Conservation (phyloP, 208 protist genomes). For the Leishmania amazonensis region DNA sequence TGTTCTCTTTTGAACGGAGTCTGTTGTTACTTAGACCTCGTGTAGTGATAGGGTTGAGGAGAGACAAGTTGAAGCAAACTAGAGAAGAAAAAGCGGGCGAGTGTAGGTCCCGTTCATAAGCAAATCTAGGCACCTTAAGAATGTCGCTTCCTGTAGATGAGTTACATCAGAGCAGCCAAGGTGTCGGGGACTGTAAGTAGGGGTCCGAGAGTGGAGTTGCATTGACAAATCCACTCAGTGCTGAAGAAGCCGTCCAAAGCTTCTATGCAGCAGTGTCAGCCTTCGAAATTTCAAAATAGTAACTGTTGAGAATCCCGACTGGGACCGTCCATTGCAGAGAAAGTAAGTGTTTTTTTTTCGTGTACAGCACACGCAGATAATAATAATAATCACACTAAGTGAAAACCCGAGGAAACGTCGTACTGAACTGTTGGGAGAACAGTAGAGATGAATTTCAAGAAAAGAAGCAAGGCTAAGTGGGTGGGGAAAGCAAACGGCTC, state of each 20-base stretch:
- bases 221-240: neutral
- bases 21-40: too few species aligned
- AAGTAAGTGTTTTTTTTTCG: neutral
- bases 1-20: too few species aligned
- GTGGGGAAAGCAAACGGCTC: slow-evolving; percentile 52
- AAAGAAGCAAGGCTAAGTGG: slow-evolving; percentile 67
- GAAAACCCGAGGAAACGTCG: slow-evolving; percentile 92
- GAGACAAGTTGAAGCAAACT: too few species aligned
- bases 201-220: neutral
- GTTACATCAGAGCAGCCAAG: neutral
- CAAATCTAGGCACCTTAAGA: neutral
- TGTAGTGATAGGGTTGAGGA: too few species aligned
- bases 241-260: neutral
- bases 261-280: neutral
- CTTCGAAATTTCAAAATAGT: neutral
- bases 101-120: neutral
- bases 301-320: too few species aligned
- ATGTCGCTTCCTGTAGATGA: neutral
- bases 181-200: neutral
- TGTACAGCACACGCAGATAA: neutral
- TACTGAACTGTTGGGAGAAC: slow-evolving; percentile 98
- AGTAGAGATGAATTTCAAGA: slow-evolving; percentile 94
- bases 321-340: neutral
- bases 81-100: neutral
- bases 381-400: slow-evolving; percentile 29